These are phyloP conservation scores for Scheffersomyces amazonensis DNA, from an alignment of 805 yeast genomes.

Conservation along the genomic window DNA sequence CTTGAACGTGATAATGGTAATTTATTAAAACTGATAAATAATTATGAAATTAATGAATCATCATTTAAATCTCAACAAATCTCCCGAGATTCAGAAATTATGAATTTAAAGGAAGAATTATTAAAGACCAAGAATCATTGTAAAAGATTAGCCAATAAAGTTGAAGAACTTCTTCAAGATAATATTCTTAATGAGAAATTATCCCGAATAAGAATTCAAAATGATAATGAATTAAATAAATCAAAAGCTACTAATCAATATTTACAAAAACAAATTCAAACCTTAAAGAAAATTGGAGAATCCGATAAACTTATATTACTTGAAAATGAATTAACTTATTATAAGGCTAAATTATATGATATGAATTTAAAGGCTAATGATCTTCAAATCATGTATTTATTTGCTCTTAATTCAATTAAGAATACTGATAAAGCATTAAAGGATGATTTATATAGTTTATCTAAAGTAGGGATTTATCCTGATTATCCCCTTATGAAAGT, in stretches of 20 bases:
- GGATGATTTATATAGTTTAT: conserved; percentile 25
- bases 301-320: conserved; percentile 15
- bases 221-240: conserved; percentile 1
- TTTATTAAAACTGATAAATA: background rate
- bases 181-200: background rate
- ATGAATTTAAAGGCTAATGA: conserved; percentile 32
- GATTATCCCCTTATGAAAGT: conserved; percentile 16
- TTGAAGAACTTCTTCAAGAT: conserved; percentile 1
- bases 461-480: conserved; percentile 32
- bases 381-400: conserved; percentile 31
- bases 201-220: background rate
- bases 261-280: background rate
- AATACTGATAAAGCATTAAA: conserved; percentile 23
- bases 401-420: conserved; percentile 24
- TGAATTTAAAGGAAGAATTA: conserved; percentile 2
- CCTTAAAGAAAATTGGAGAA: conserved; percentile 1
- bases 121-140: background rate
- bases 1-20: conserved; percentile 12
- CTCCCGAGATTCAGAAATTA: background rate
- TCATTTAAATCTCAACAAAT: background rate
- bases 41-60: background rate
- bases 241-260: conserved; percentile 17
- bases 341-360: conserved; percentile 47
- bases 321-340: conserved; percentile 42
- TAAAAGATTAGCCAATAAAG: background rate